Percentiles rank a stretch among this genome's conserved stretches.
phyloP scores from a whole-genome alignment of 164 flowering plant genomes.

The Aristolochia californica region DNA sequence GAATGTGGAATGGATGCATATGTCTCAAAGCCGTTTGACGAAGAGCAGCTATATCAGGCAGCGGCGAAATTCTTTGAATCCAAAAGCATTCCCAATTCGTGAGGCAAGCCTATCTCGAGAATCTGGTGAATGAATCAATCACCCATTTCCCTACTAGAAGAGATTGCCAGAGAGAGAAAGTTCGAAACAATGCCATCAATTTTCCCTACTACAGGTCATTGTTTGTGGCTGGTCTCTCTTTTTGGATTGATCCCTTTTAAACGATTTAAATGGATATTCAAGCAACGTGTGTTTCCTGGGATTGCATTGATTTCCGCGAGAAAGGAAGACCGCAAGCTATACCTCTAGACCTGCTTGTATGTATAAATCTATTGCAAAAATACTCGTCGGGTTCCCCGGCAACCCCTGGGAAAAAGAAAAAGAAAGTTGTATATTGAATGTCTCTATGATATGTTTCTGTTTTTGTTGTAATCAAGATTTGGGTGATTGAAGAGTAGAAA shows the following conservation, averaged over 20 bases:
- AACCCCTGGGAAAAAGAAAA: neutral
- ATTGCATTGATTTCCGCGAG: too few species aligned
- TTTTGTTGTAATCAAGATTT: too few species aligned
- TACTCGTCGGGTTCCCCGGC: too few species aligned
- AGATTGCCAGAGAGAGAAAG: neutral
- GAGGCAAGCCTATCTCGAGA: neutral
- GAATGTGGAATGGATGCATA: conserved; percentile 92
- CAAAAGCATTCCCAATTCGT: conserved; percentile 16
- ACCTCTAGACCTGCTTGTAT: conserved; percentile 12
- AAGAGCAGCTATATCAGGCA: conserved; percentile 73
- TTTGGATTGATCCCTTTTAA: too few species aligned
- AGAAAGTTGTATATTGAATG: neutral
- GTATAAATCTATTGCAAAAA: conserved; percentile 11
- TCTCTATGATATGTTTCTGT: neutral
- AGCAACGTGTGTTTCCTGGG: neutral
- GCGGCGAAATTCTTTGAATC: conserved; percentile 64
- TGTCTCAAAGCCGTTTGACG: conserved; percentile 90
- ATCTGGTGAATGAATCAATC: too few species aligned
- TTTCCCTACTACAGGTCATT: neutral
- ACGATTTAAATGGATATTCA: neutral
- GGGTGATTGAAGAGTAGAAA: too few species aligned
- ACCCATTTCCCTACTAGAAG: neutral
- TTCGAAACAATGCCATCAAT: neutral
- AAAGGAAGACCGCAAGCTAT: conserved; percentile 2
- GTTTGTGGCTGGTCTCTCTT: neutral